These are phyloP conservation scores for Botryotinia narcissicola DNA, from an alignment of 2,329 filamentous ascomycete genomes.

Conservation along the genomic window DNA sequence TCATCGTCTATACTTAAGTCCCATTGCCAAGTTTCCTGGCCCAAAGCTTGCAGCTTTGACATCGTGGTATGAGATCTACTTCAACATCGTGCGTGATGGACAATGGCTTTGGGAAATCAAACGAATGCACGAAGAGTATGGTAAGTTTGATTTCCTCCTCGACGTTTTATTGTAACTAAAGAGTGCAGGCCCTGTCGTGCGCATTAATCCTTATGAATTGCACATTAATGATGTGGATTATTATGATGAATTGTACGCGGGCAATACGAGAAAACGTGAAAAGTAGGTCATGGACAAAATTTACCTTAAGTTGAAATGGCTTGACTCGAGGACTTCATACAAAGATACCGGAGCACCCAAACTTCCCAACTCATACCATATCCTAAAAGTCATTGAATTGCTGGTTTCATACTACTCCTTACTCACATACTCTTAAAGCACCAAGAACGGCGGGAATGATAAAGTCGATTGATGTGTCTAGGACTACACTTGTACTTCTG, in stretches of 20 bases:
- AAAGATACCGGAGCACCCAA: no score
- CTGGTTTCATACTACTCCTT: not conserved
- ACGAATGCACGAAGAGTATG: slow-evolving; percentile 44
- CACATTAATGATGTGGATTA: slow-evolving; percentile 41
- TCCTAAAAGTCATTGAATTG: not conserved
- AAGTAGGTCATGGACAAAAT: slow-evolving; percentile 22
- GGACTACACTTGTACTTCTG: not conserved
- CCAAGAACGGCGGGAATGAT: not conserved
- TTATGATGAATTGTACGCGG: slow-evolving; percentile 43
- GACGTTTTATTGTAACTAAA: not conserved
- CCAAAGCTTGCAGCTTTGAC: slow-evolving; percentile 39
- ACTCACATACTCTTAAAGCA: no score
- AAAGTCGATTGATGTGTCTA: not conserved
- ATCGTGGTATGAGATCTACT: slow-evolving; percentile 40
- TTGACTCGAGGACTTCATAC: no score
- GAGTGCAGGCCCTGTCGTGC: slow-evolving; percentile 5
- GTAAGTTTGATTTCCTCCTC: slow-evolving; percentile 35
- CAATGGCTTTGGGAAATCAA: slow-evolving; percentile 45
- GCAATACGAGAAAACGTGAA: slow-evolving; percentile 19
- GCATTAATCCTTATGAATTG: slow-evolving; percentile 39
- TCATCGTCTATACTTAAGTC: slow-evolving; percentile 39
- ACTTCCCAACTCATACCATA: no score
- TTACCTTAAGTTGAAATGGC: not conserved
- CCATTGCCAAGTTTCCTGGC: slow-evolving; percentile 38
- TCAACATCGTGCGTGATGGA: slow-evolving; percentile 44